Percentiles rank a stretch among this genome's conserved stretches.
Conservation (phyloP, 768 basidiomycete genomes). For the Lanmaoa pseudosensibilis region DNA sequence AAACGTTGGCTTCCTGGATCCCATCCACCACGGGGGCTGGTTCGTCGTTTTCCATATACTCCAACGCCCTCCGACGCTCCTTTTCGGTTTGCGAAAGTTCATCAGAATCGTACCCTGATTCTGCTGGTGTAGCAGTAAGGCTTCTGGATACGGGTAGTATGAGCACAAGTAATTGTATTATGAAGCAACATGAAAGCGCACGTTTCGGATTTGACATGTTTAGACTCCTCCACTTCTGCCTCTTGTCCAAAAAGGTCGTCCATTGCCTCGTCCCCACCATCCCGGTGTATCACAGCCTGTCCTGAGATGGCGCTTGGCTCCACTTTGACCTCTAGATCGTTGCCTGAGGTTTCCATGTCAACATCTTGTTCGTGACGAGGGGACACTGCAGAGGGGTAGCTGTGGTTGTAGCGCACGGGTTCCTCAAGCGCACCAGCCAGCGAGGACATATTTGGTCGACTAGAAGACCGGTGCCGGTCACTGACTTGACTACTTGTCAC, state of each 20-base stretch:
- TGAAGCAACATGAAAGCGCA: conserved; percentile 24
- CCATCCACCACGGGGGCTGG: conserved; percentile 56
- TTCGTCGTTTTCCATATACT: conserved; percentile 80
- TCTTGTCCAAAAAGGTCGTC: conserved; percentile 82
- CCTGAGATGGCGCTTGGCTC: conserved; percentile 13
- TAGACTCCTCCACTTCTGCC: conserved; percentile 41
- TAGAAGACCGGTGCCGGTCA: too few species aligned
- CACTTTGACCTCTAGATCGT: conserved; percentile 15
- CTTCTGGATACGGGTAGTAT: conserved; percentile 24
- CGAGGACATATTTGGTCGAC: conserved; percentile 48
- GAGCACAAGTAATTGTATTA: conserved; percentile 16
- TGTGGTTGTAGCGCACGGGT: conserved; percentile 25
- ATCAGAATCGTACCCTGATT: conserved; percentile 62
- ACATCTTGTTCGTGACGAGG: conserved; percentile 35
- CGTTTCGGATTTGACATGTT: conserved; percentile 50
- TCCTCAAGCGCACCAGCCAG: conserved; percentile 57
- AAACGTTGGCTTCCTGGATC: conserved; percentile 64
- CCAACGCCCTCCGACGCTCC: conserved; percentile 61
- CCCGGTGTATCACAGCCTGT: conserved; percentile 19
- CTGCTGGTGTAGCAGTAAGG: conserved; percentile 39
- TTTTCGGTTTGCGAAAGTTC: conserved; percentile 62
- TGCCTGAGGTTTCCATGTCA: conserved; percentile 39
- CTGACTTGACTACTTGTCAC: not conserved
- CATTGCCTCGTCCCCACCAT: conserved; percentile 55
- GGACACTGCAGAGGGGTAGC: conserved; percentile 12